Evolutionary conservation across 257 asterid species (phyloP).

Genomic region (Salvia rosmarinus): DNA sequence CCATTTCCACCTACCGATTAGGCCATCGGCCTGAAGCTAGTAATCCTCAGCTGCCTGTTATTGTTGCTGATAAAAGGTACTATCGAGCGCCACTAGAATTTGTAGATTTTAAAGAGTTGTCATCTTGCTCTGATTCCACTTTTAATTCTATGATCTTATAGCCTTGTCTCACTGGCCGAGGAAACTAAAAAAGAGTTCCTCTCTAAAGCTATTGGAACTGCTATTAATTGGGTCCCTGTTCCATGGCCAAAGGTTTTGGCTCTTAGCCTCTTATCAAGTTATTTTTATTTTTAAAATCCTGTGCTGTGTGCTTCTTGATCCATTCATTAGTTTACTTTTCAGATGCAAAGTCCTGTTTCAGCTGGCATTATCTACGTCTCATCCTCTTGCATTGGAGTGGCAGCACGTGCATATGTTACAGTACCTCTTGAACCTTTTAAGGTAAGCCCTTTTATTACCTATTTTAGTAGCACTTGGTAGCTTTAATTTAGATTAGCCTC

Average conservation of each 20-base stretch:
- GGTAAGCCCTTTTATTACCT: conserved; percentile 35
- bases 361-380: conserved; percentile 37
- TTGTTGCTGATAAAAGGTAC: conserved; percentile 37
- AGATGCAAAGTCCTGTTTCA: conserved; percentile 36
- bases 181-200: conserved; percentile 51
- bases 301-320: conserved; percentile 27
- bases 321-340: conserved; percentile 31
- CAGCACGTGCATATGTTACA: conserved; percentile 48
- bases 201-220: conserved; percentile 48
- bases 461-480: conserved; percentile 15
- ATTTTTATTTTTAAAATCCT: conserved; percentile 6
- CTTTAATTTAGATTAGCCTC: conserved; percentile 21
- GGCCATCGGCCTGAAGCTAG: conserved; percentile 34
- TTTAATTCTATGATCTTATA: conserved; percentile 24
- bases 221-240: conserved; percentile 46
- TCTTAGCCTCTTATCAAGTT: conserved; percentile 25
- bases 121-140: conserved; percentile 24
- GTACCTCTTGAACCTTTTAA: conserved; percentile 46
- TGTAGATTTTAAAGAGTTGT: not conserved
- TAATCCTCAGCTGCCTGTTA: conserved; percentile 36
- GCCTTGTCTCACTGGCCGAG: conserved; percentile 49
- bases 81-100: not conserved
- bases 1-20: conserved; percentile 25
- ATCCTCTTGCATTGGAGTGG: conserved; percentile 47
- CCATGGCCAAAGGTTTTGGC: conserved; percentile 43